Conservation (phyloP, 331 rosid genomes). For the Arachis monticola region DNA sequence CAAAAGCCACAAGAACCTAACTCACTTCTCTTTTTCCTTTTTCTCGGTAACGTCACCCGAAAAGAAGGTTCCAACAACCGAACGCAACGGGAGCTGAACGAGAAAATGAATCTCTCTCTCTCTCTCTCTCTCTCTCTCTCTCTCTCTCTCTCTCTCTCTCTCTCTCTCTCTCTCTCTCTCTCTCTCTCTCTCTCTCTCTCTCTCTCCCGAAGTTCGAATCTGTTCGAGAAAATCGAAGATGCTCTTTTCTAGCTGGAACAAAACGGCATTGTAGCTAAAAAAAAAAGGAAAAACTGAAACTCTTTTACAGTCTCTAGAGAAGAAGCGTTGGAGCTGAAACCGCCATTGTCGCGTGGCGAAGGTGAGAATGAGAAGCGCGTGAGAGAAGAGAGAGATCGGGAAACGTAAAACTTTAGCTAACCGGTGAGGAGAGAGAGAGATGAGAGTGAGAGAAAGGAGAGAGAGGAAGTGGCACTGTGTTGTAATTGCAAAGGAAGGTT, state of each 20-base stretch:
- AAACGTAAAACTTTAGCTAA: slow-evolving; percentile 34
- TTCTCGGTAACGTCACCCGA: slow-evolving; percentile 1
- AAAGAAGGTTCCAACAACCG: not conserved
- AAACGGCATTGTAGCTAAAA: too few species aligned
- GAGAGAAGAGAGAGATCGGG: slow-evolving; percentile 36
- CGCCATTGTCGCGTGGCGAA: slow-evolving; percentile 36
- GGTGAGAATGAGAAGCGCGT: slow-evolving; percentile 29
- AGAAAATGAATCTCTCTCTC: too few species aligned
- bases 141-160: too few species aligned
- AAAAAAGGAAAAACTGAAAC: not conserved
- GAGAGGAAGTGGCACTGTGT: slow-evolving; percentile 35
- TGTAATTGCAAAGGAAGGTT: slow-evolving; percentile 21
- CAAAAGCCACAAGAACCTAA: slow-evolving; percentile 2
- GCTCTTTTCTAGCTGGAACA: slow-evolving; percentile 27
- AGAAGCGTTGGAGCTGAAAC: slow-evolving; percentile 17
- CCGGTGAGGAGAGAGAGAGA: slow-evolving; percentile 34
- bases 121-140: too few species aligned
- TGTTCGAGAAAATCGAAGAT: slow-evolving; percentile 18
- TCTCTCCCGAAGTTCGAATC: slow-evolving; percentile 32
- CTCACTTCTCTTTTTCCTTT: not conserved
- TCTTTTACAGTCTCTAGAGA: not conserved
- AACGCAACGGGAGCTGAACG: too few species aligned
- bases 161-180: too few species aligned
- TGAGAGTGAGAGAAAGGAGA: not conserved
- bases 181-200: not conserved